phyloP scores from a whole-genome alignment of 1,284 basidiomycete species.

The Pseudozyma flocculosa region DNA sequence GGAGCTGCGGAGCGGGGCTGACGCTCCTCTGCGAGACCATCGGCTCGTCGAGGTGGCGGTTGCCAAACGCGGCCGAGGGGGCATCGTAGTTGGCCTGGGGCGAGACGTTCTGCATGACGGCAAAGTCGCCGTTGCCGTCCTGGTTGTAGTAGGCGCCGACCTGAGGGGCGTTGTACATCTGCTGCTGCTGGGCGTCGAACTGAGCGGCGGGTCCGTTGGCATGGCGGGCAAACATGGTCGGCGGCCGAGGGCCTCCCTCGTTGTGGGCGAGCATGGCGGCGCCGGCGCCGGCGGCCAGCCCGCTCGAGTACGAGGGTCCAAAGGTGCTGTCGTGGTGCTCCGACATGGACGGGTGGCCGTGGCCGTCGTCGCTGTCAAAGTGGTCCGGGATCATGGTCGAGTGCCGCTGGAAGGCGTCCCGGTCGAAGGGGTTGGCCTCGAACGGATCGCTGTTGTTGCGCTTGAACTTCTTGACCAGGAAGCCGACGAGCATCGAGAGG shows the following conservation, averaged over 20 bases:
- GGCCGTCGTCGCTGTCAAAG: constrained; percentile 48
- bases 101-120: constrained; percentile 8
- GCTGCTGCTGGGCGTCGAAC: constrained; percentile 12
- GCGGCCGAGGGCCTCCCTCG: constrained; percentile 55
- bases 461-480: constrained; percentile 54
- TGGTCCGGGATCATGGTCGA: constrained; percentile 55
- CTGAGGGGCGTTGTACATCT: constrained; percentile 14
- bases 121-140: constrained; percentile 14
- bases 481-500: constrained; percentile 53
- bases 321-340: constrained; percentile 42
- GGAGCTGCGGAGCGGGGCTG: constrained; percentile 38
- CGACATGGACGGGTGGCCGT: constrained; percentile 35
- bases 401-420: constrained; percentile 55
- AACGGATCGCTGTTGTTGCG: constrained; percentile 50
- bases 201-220: constrained; percentile 28
- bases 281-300: no score
- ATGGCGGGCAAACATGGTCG: constrained; percentile 57
- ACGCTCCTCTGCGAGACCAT: constrained; percentile 9
- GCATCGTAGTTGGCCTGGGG: constrained; percentile 17
- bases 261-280: constrained; percentile 36
- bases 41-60: constrained; percentile 26
- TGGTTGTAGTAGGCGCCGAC: constrained; percentile 42
- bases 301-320: constrained; percentile 19
- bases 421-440: constrained; percentile 56
- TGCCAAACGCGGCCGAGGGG: constrained; percentile 29